phyloP scores from a whole-genome alignment of 768 basidiomycete species.

The Boletus sensibilis region DNA sequence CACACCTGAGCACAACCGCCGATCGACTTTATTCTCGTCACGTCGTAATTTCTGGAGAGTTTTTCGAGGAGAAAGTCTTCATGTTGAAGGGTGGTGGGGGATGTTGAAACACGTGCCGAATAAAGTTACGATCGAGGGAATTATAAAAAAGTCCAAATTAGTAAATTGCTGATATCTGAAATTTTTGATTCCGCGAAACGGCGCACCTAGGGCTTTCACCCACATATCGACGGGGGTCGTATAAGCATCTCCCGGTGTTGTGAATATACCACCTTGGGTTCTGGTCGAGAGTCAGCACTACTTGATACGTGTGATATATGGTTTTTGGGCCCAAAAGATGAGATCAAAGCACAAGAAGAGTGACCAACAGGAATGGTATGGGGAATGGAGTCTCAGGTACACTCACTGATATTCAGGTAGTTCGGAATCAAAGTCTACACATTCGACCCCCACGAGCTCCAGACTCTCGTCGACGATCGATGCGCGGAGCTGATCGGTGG shows the following conservation, averaged over 20 bases:
- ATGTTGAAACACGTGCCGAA: constrained; percentile 23
- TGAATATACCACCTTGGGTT: constrained; percentile 85
- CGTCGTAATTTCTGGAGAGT: constrained; percentile 64
- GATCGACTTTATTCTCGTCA: constrained; percentile 69
- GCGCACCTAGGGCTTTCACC: constrained; percentile 77
- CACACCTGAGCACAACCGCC: constrained; percentile 79
- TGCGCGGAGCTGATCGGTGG: constrained; percentile 80
- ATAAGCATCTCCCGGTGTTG: constrained; percentile 81
- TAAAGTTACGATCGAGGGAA: constrained; percentile 33
- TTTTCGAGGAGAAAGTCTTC: constrained; percentile 76
- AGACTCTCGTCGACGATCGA: constrained; percentile 81
- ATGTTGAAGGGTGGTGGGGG: constrained; percentile 12
- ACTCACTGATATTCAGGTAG: constrained; percentile 80
- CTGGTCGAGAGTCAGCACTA: constrained; percentile 40
- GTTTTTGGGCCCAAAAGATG: constrained; percentile 3
- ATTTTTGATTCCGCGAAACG: constrained; percentile 59
- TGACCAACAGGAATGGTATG: not conserved
- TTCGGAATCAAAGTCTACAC: constrained; percentile 81
- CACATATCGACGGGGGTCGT: constrained; percentile 91
- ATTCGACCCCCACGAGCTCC: constrained; percentile 79
- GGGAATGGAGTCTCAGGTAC: not conserved
- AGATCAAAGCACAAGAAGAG: not conserved
- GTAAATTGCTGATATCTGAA: constrained; percentile 38
- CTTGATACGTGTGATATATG: constrained; percentile 10
- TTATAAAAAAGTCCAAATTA: constrained; percentile 36